Evolutionary conservation across 495 filamentous ascomycete genomes (phyloP).

Genomic region (Aspergillus panamensis): DNA sequence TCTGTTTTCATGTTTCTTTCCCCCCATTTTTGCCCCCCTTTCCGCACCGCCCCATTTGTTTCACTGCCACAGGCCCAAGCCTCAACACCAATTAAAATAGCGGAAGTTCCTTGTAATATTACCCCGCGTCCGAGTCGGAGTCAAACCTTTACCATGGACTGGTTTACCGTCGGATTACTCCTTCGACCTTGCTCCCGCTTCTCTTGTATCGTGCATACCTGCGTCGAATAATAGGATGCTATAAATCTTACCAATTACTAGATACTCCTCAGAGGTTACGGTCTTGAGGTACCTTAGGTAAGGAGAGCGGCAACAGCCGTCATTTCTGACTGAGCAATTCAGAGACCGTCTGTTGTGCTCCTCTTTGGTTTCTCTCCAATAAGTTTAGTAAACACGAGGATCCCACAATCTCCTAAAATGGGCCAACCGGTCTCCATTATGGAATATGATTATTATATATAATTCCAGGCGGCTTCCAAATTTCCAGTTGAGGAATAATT

Average conservation of each 20-base stretch:
- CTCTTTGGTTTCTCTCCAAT: background rate
- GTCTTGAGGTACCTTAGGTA: too few relatives aligned
- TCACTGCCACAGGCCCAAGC: constrained; percentile 24
- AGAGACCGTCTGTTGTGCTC: background rate
- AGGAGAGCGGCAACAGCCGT: background rate
- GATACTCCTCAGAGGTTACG: too few relatives aligned
- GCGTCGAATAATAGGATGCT: too few relatives aligned
- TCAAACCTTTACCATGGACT: background rate
- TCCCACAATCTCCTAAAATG: background rate
- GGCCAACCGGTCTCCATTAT: background rate
- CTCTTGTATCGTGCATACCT: background rate
- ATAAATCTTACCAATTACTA: too few relatives aligned
- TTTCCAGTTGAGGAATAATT: too few relatives aligned
- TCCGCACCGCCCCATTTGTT: constrained; percentile 22
- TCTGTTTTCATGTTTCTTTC: background rate
- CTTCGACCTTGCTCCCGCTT: background rate
- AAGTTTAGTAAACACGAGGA: background rate
- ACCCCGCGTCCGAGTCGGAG: constrained; percentile 10
- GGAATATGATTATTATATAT: background rate
- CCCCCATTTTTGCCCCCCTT: constrained; percentile 10
- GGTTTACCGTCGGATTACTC: background rate
- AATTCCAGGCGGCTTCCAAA: background rate
- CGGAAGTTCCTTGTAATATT: background rate
- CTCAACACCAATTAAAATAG: constrained; percentile 5
- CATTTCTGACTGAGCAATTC: background rate